A percentile compares a stretch with the other conserved stretches of the same genome.
Conservation (phyloP, 73 alveolate species). For the Paramecium sexaurelia region DNA sequence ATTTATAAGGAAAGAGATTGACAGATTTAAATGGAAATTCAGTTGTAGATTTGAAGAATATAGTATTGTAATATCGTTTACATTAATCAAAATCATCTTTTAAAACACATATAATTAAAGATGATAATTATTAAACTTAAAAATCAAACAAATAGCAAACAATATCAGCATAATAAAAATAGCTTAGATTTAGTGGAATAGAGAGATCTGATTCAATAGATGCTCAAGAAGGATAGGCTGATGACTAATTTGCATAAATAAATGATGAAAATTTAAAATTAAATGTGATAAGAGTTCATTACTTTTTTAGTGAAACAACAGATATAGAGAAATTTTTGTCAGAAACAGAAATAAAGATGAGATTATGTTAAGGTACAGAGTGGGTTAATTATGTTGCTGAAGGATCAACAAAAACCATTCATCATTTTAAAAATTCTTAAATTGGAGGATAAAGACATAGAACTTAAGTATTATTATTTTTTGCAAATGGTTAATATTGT, state of each 20-base stretch:
- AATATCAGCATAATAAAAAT: not conserved
- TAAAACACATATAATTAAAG: conserved; percentile 42
- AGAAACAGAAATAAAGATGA: conserved; percentile 78
- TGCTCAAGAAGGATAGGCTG: not conserved
- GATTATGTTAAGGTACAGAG: conserved; percentile 84
- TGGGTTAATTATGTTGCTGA: conserved; percentile 74
- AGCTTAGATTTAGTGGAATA: conserved; percentile 47
- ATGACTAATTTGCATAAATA: not conserved
- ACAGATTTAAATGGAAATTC: conserved; percentile 57
- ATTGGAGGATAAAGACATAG: conserved; percentile 63
- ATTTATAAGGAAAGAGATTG: conserved; percentile 37
- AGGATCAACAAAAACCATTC: conserved; percentile 65
- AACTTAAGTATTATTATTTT: conserved; percentile 57
- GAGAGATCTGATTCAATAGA: conserved; percentile 20
- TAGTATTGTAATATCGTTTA: conserved; percentile 41
- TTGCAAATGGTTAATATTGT: conserved; percentile 68
- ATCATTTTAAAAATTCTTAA: conserved; percentile 62
- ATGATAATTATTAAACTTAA: not conserved
- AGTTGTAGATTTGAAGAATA: conserved; percentile 33
- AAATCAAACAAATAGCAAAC: not conserved
- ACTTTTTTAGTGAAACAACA: conserved; percentile 75
- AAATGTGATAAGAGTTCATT: conserved; percentile 77
- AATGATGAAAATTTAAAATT: conserved; percentile 46
- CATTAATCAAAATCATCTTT: conserved; percentile 59
- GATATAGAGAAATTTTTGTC: conserved; percentile 69